Percentiles rank a stretch among this genome's conserved stretches.
phyloP scores from a whole-genome alignment of 1,284 basidiomycete species.

The Phenoliferia sp. region DNA sequence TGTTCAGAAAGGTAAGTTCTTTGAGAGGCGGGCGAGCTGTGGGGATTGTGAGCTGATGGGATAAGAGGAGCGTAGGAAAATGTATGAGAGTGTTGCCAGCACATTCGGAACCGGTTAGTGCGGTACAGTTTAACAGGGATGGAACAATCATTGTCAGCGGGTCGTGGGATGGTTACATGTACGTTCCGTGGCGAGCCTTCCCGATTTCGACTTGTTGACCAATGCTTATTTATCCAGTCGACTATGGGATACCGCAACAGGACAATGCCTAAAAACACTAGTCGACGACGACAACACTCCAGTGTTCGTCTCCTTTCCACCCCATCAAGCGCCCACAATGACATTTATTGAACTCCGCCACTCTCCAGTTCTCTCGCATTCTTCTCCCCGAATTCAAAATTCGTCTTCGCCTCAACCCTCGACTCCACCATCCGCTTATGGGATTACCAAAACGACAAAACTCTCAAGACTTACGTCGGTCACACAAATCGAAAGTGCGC shows the following conservation, averaged over 20 bases:
- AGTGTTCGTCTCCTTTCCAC: conserved; percentile 54
- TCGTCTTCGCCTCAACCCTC: conserved; percentile 80
- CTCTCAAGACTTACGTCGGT: conserved; percentile 85
- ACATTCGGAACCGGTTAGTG: conserved; percentile 93
- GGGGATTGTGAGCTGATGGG: neutral
- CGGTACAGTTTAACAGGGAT: conserved; percentile 87
- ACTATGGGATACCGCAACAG: conserved; percentile 93
- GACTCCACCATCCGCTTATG: conserved; percentile 90
- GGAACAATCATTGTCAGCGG: conserved; percentile 89
- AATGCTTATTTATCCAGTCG: conserved; percentile 54
- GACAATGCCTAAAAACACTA: conserved; percentile 93
- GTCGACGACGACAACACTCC: conserved; percentile 94
- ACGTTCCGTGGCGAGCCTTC: conserved; percentile 40
- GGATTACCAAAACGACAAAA: conserved; percentile 86
- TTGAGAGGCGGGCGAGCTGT: neutral
- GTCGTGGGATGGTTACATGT: conserved; percentile 96
- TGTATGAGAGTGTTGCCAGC: conserved; percentile 67
- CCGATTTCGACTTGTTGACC: neutral
- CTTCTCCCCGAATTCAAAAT: conserved; percentile 88
- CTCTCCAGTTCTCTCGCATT: conserved; percentile 64
- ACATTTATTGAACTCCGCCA: conserved; percentile 21
- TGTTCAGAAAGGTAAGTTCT: conserved; percentile 66
- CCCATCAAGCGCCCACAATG: conserved; percentile 23
- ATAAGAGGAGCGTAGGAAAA: conserved; percentile 51
- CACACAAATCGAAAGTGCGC: conserved; percentile 75